phyloP scores from a whole-genome alignment of 163 green algal species.

The Scenedesmus sp. region DNA sequence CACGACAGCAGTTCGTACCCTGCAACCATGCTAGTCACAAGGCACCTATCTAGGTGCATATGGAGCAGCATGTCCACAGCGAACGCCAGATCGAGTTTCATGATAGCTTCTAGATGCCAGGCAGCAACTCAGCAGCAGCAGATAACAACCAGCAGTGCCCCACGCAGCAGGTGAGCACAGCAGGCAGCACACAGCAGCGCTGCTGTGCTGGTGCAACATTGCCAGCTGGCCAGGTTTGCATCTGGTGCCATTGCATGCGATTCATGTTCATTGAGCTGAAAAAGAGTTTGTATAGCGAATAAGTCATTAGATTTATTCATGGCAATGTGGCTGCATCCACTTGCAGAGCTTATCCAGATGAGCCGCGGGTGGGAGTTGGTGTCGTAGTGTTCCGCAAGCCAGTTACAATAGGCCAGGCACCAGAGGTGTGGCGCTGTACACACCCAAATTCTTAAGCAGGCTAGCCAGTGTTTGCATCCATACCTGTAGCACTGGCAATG shows the following conservation, averaged over 20 bases:
- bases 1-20: background rate
- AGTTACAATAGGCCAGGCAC: background rate
- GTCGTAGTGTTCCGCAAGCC: conserved; percentile 63
- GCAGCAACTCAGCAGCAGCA: background rate
- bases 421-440: background rate
- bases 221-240: too few relatives aligned
- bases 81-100: background rate
- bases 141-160: background rate
- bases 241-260: too few relatives aligned
- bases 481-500: background rate
- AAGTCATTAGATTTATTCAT: too few relatives aligned
- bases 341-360: conserved; percentile 52
- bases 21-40: background rate
- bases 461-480: background rate
- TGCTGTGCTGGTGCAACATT: too few relatives aligned
- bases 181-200: background rate
- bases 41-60: background rate
- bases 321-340: background rate
- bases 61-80: background rate
- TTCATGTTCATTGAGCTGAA: too few relatives aligned
- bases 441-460: background rate
- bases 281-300: too few relatives aligned
- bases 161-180: background rate
- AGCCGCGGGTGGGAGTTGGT: conserved; percentile 67
- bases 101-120: background rate